These are phyloP conservation scores for Colletotrichum aenigma DNA, from an alignment of 2,329 filamentous ascomycete species.

Conservation along the genomic window DNA sequence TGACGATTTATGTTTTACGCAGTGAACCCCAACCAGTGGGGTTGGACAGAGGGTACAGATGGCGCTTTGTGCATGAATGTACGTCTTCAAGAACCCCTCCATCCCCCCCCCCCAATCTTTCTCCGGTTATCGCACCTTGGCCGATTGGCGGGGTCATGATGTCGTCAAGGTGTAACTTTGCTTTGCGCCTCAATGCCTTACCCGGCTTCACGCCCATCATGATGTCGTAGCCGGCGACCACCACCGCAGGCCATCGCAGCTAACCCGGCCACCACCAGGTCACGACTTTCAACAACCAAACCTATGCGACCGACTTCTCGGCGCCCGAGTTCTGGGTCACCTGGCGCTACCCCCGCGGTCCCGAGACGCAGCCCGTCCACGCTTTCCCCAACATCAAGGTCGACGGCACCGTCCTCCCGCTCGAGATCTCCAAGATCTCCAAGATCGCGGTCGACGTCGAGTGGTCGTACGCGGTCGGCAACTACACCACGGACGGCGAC, in stretches of 20 bases:
- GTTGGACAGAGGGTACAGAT: constrained; percentile 38
- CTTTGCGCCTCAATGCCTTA: background rate
- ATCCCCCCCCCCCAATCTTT: background rate
- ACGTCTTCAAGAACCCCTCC: constrained; percentile 30
- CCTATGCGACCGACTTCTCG: constrained; percentile 48
- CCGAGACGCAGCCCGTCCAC: constrained; percentile 50
- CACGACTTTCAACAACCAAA: constrained; percentile 52
- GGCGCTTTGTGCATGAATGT: constrained; percentile 58
- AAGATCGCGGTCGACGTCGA: constrained; percentile 47
- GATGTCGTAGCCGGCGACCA: background rate
- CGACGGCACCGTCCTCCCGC: constrained; percentile 46
- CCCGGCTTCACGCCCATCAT: background rate
- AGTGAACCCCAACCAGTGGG: constrained; percentile 65
- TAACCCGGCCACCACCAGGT: constrained; percentile 36
- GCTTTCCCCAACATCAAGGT: constrained; percentile 60
- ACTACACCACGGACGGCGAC: constrained; percentile 31
- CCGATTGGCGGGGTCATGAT: background rate
- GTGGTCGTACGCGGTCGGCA: constrained; percentile 56
- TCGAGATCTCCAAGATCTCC: constrained; percentile 40
- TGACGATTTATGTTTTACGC: constrained; percentile 1
- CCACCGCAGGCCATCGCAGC: background rate
- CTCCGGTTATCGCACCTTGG: background rate
- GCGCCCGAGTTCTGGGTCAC: constrained; percentile 57
- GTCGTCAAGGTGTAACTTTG: background rate
- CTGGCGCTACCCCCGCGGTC: constrained; percentile 53